These are phyloP conservation scores for Eucalyptus erythrocorys DNA, from an alignment of 345 rosid genomes.

Conservation along the genomic window DNA sequence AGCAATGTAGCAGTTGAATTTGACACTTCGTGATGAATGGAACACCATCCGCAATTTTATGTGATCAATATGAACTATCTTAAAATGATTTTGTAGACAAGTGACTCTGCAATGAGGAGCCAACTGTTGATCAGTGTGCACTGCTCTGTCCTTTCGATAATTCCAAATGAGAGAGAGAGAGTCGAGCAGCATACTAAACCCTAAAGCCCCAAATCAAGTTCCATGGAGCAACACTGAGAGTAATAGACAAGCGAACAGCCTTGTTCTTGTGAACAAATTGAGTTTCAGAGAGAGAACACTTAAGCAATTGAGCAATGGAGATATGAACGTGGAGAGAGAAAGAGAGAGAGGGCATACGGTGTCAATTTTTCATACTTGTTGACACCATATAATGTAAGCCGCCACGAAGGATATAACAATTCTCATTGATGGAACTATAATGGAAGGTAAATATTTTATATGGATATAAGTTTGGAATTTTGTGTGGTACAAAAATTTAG, in stretches of 20 bases:
- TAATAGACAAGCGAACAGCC: fast-evolving
- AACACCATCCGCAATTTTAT: fast-evolving
- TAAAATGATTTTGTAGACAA: too few species aligned
- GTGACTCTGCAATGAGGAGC: too few species aligned
- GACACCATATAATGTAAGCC: fast-evolving
- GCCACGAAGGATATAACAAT: fast-evolving
- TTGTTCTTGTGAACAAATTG: neutral
- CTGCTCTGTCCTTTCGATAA: neutral
- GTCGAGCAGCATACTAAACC: too few species aligned
- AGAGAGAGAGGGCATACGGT: neutral
- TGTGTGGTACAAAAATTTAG: neutral
- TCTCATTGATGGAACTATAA: neutral
- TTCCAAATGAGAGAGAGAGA: neutral
- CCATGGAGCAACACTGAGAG: neutral
- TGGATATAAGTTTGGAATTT: fast-evolving
- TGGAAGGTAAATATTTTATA: neutral
- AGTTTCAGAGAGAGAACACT: neutral
- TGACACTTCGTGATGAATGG: fast-evolving
- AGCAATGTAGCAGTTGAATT: too few species aligned
- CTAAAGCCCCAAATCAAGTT: neutral
- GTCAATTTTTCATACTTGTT: neutral
- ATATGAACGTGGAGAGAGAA: neutral
- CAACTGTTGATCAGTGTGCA: fast-evolving
- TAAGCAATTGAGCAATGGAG: neutral
- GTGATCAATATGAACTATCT: too few species aligned